Conservation (phyloP, 2,329 filamentous ascomycete genomes). For the Pseudogymnoascus sp. region DNA sequence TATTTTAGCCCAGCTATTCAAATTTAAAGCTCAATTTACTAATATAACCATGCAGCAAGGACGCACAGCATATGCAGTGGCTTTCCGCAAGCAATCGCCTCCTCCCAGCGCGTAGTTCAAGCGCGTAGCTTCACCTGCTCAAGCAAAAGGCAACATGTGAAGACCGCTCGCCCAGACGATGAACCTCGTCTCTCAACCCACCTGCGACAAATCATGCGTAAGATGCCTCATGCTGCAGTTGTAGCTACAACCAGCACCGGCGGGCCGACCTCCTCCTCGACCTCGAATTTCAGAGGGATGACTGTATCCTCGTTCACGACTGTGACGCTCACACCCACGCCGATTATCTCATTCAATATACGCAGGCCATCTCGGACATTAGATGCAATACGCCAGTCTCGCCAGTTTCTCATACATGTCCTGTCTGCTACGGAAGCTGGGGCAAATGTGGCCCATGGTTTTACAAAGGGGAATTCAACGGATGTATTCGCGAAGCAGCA, state of each 20-base stretch:
- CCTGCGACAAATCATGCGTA: conserved; percentile 26
- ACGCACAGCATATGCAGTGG: neutral
- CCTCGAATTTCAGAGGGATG: conserved; percentile 20
- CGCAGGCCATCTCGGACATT: conserved; percentile 24
- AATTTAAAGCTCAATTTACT: neutral
- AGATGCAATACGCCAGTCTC: conserved; percentile 16
- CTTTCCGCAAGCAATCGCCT: neutral
- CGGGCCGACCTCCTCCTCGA: neutral
- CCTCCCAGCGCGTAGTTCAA: neutral
- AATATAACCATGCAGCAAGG: neutral
- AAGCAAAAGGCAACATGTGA: neutral
- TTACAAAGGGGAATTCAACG: conserved; percentile 19
- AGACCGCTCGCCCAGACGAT: neutral
- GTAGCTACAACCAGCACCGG: conserved; percentile 21
- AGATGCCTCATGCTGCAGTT: conserved; percentile 24
- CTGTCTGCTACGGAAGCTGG: conserved; percentile 16
- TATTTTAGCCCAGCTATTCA: neutral
- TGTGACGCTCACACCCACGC: conserved; percentile 23
- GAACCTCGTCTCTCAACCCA: conserved; percentile 14
- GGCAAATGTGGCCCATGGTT: conserved; percentile 20
- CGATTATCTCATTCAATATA: conserved; percentile 29
- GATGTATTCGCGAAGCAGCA: conserved; percentile 9
- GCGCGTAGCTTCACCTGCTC: neutral
- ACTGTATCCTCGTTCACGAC: conserved; percentile 29
- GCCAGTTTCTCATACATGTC: conserved; percentile 23